These are phyloP conservation scores for Collybia sp. DNA, from an alignment of 768 basidiomycete genomes.

Conservation along the genomic window DNA sequence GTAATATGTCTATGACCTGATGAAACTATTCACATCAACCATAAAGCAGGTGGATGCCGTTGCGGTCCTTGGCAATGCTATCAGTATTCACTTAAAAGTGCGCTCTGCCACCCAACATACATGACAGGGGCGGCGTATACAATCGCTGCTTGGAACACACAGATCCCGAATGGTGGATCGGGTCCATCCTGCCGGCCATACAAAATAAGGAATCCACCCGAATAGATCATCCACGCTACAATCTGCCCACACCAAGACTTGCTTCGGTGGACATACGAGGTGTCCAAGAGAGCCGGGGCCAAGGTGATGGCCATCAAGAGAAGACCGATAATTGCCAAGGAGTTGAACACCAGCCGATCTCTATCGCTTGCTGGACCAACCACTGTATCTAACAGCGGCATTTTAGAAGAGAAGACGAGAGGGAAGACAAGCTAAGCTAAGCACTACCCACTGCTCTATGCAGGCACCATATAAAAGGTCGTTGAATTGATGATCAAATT, in stretches of 20 bases:
- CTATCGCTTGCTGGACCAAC: no score
- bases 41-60: not conserved
- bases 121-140: not conserved
- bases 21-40: no score
- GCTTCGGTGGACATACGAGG: not conserved
- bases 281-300: not conserved
- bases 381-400: no score
- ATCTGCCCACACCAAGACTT: not conserved
- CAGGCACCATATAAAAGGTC: not conserved
- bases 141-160: not conserved
- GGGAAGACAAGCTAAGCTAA: no score
- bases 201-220: not conserved
- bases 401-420: no score
- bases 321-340: not conserved
- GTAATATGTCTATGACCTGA: no score
- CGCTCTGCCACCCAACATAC: not conserved
- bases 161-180: not conserved
- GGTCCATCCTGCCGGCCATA: not conserved
- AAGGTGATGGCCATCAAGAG: not conserved
- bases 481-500: no score
- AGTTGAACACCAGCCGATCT: not conserved
- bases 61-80: not conserved
- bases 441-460: conserved; percentile 1
- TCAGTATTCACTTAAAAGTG: not conserved
- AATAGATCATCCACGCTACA: not conserved